Percentiles rank a stretch among this genome's conserved stretches.
These are phyloP conservation scores for Neurospora tetraspora DNA, from an alignment of 495 filamentous ascomycete species.

Conservation along the genomic window DNA sequence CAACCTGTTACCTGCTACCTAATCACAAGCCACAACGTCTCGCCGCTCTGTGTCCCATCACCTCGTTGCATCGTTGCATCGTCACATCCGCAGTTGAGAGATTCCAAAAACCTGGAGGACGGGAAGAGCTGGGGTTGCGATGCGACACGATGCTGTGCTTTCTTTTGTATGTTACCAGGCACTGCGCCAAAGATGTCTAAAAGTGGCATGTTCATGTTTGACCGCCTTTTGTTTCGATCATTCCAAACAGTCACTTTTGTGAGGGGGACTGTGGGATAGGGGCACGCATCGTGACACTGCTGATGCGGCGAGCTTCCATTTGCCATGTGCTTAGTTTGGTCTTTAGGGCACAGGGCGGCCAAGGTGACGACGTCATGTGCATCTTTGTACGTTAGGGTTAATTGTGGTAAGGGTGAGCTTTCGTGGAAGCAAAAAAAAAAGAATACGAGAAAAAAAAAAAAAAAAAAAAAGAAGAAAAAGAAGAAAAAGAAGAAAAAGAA, in stretches of 20 bases:
- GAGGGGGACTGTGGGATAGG: background rate
- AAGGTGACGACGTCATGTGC: background rate
- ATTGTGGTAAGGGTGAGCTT: background rate
- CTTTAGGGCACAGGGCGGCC: background rate
- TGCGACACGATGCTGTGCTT: background rate
- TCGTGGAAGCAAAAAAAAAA: background rate
- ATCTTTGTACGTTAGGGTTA: background rate
- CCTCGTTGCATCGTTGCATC: background rate
- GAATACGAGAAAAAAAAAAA: background rate
- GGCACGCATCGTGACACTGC: background rate
- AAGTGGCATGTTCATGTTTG: background rate
- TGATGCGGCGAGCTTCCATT: background rate
- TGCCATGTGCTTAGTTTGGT: background rate
- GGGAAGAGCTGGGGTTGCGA: background rate
- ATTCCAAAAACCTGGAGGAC: background rate
- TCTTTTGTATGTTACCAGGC: background rate
- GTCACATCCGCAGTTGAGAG: background rate
- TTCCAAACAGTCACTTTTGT: background rate
- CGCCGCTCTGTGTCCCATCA: background rate
- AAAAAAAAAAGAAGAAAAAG: background rate
- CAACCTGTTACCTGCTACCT: background rate
- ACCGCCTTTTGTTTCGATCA: background rate
- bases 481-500: background rate
- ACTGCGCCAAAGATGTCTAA: background rate
- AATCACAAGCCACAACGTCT: background rate